A percentile compares a stretch with the other conserved stretches of the same genome.
Conservation (phyloP, 441 rosid genomes). For the Erodium moschatum region DNA sequence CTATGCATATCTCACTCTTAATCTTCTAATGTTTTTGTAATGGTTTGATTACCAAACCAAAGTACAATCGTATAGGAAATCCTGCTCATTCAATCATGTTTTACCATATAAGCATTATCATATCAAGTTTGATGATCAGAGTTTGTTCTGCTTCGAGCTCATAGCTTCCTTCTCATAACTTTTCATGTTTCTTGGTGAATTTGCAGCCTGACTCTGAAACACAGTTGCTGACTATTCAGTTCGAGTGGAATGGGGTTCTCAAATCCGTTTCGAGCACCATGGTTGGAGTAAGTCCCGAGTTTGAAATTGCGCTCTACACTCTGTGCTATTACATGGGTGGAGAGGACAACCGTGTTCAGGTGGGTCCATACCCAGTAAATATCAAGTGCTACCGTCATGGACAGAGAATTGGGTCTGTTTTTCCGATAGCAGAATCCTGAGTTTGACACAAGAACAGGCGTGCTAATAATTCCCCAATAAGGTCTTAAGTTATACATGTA, state of each 20-base stretch:
- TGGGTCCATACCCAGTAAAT: conserved; percentile 76
- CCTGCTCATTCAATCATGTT: no score
- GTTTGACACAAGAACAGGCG: neutral
- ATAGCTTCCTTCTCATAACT: no score
- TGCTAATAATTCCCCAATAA: no score
- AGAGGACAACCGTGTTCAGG: conserved; percentile 68
- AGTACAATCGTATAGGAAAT: no score
- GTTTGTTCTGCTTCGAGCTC: no score
- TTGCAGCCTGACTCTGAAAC: conserved; percentile 79
- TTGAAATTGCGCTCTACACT: conserved; percentile 78
- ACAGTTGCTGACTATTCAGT: conserved; percentile 73
- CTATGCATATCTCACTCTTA: no score
- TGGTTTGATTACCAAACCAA: no score
- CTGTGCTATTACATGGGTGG: conserved; percentile 66
- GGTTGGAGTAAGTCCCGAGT: conserved; percentile 88
- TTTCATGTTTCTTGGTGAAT: neutral
- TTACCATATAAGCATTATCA: neutral
- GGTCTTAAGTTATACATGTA: neutral
- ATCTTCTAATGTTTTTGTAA: no score
- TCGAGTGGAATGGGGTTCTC: conserved; percentile 81
- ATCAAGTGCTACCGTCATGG: conserved; percentile 82
- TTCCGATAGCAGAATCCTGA: conserved; percentile 57
- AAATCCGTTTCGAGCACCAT: conserved; percentile 81
- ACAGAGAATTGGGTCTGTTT: conserved; percentile 61
- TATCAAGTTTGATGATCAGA: neutral